phyloP scores from a whole-genome alignment of 352 stramenopile genomes.

The Pythium chondricola region DNA sequence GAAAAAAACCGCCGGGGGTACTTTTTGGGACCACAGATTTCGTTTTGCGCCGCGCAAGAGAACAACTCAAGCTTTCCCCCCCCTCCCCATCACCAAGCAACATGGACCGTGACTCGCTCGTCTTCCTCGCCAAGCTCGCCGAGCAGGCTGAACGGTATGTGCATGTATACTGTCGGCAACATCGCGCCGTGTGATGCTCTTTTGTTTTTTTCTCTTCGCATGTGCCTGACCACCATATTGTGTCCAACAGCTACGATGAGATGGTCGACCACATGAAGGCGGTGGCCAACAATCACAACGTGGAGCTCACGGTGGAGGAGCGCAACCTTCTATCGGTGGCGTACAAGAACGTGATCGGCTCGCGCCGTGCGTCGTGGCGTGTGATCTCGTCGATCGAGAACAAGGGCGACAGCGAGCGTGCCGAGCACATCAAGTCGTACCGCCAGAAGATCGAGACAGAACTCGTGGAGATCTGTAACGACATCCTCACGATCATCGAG shows the following conservation, averaged over 20 bases:
- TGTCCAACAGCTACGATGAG: constrained; percentile 90
- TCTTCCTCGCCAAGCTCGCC: constrained; percentile 79
- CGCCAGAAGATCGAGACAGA: constrained; percentile 96
- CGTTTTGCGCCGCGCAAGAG: constrained; percentile 46
- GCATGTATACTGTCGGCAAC: too few species aligned
- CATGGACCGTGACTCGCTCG: constrained; percentile 77
- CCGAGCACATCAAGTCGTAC: constrained; percentile 89
- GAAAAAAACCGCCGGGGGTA: constrained; percentile 23
- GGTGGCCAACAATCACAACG: constrained; percentile 94
- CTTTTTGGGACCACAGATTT: constrained; percentile 49
- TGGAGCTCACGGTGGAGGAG: constrained; percentile 98
- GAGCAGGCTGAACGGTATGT: constrained; percentile 76
- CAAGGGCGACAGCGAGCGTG: constrained; percentile 94
- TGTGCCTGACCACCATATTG: too few species aligned
- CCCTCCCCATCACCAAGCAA: constrained; percentile 6
- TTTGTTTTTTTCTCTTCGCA: too few species aligned
- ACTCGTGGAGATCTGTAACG: constrained; percentile 96
- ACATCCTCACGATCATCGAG: constrained; percentile 98
- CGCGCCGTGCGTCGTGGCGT: constrained; percentile 96
- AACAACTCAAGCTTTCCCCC: constrained; percentile 14
- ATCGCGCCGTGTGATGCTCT: too few species aligned
- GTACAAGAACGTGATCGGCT: constrained; percentile 99
- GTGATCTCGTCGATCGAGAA: constrained; percentile 98
- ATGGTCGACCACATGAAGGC: constrained; percentile 98
- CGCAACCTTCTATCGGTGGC: constrained; percentile 94